Percentiles rank a stretch among this genome's conserved stretches.
Evolutionary conservation across 495 filamentous ascomycete species (phyloP).

Genomic region (Monascus purpureus): DNA sequence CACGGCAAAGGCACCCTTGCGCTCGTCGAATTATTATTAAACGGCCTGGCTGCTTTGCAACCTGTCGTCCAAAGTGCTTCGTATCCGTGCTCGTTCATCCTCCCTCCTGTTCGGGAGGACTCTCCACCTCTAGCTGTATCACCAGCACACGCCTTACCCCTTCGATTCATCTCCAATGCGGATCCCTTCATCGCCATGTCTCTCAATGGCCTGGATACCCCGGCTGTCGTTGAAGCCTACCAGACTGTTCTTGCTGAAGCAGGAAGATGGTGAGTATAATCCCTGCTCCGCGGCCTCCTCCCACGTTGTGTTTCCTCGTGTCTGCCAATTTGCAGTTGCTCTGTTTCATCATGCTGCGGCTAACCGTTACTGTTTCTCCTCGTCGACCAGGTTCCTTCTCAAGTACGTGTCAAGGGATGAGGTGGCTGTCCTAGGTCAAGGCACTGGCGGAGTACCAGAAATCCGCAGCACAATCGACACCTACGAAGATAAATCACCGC

Average conservation of each 20-base stretch:
- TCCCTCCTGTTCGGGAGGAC: too few species aligned
- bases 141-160: too few species aligned
- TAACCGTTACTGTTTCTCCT: conserved; percentile 1
- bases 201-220: conserved; percentile 88
- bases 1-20: too few species aligned
- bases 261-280: conserved; percentile 76
- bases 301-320: too few species aligned
- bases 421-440: conserved; percentile 62
- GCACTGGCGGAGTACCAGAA: conserved; percentile 74
- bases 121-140: too few species aligned
- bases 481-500: conserved; percentile 70
- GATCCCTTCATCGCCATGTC: conserved; percentile 69
- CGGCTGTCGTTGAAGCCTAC: conserved; percentile 69
- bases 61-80: too few species aligned
- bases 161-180: conserved; percentile 26
- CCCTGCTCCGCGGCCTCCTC: too few species aligned
- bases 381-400: conserved; percentile 65
- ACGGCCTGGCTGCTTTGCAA: too few species aligned
- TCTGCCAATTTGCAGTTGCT: too few species aligned
- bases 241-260: conserved; percentile 65
- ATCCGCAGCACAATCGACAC: conserved; percentile 60
- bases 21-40: too few species aligned
- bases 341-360: neutral
- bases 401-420: conserved; percentile 86
- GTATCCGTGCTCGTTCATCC: too few species aligned